phyloP scores from a whole-genome alignment of 768 basidiomycete species.

The Auricularia cornea region DNA sequence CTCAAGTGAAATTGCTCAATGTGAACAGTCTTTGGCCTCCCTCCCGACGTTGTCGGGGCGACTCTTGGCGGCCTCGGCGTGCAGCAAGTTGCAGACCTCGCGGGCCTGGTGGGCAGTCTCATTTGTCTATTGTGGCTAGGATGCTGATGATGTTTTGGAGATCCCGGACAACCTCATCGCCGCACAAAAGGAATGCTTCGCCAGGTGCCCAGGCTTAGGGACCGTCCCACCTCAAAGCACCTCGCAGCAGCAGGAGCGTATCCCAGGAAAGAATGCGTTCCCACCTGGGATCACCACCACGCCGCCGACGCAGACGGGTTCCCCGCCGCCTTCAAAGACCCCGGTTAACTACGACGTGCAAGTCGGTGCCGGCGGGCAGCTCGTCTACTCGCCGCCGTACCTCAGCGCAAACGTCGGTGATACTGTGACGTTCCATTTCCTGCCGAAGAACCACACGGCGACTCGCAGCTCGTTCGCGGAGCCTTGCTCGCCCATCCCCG shows the following conservation, averaged over 20 bases:
- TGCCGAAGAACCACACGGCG: conserved; percentile 36
- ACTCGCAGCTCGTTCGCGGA: conserved; percentile 40
- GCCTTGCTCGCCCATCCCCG: conserved; percentile 34
- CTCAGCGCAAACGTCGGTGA: neutral
- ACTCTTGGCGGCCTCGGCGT: conserved; percentile 1
- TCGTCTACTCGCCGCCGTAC: neutral
- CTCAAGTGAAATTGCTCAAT: too few relatives aligned
- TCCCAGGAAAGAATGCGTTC: too few relatives aligned
- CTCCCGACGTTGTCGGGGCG: neutral
- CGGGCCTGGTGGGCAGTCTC: neutral
- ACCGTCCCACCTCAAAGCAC: neutral
- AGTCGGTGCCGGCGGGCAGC: neutral
- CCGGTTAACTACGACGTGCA: neutral
- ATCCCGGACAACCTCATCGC: neutral
- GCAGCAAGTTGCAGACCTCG: neutral
- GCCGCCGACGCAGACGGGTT: neutral
- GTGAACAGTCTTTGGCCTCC: conserved; percentile 1
- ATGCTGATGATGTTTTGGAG: neutral
- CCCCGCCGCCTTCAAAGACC: neutral
- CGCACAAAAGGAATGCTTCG: neutral
- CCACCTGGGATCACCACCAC: neutral
- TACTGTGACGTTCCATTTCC: neutral
- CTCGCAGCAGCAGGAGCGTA: neutral
- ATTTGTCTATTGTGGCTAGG: neutral
- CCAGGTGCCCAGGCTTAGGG: neutral